Evolutionary conservation across 2,329 filamentous ascomycete species (phyloP).

Genomic region (Talaromyces verruculosus): DNA sequence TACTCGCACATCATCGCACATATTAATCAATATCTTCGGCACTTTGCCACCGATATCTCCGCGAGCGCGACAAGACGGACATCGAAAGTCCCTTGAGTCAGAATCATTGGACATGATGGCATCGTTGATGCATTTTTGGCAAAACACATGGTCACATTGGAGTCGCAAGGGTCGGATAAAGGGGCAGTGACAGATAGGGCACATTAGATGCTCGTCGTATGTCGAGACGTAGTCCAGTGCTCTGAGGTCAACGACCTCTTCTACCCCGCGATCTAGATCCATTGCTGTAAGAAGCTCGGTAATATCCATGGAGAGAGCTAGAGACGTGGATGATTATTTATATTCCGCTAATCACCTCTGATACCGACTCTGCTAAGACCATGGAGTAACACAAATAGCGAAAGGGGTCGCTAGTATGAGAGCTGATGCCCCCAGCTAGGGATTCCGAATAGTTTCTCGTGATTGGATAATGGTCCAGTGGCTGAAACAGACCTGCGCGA

Average conservation of each 20-base stretch:
- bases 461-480: slow-evolving; percentile 23
- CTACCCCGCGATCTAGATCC: slow-evolving; percentile 31
- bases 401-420: slow-evolving; percentile 2
- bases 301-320: slow-evolving; percentile 32
- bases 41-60: slow-evolving; percentile 45
- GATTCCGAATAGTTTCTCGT: slow-evolving; percentile 4
- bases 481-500: slow-evolving; percentile 15
- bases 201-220: slow-evolving; percentile 62
- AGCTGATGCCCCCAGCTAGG: slow-evolving; percentile 8
- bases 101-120: slow-evolving; percentile 43
- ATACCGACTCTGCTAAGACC: background rate
- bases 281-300: slow-evolving; percentile 31
- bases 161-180: slow-evolving; percentile 60
- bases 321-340: slow-evolving; percentile 4
- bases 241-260: slow-evolving; percentile 53
- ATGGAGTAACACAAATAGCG: background rate
- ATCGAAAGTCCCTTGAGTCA: slow-evolving; percentile 44
- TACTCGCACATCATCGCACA: slow-evolving; percentile 62
- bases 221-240: slow-evolving; percentile 57
- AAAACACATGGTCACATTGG: slow-evolving; percentile 65
- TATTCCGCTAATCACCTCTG: background rate
- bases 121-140: slow-evolving; percentile 56
- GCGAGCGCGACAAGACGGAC: slow-evolving; percentile 58
- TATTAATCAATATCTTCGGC: slow-evolving; percentile 58
- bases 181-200: slow-evolving; percentile 63